Evolutionary conservation across 2,329 filamentous ascomycete species (phyloP).

Genomic region (Ophiobolus disseminans): DNA sequence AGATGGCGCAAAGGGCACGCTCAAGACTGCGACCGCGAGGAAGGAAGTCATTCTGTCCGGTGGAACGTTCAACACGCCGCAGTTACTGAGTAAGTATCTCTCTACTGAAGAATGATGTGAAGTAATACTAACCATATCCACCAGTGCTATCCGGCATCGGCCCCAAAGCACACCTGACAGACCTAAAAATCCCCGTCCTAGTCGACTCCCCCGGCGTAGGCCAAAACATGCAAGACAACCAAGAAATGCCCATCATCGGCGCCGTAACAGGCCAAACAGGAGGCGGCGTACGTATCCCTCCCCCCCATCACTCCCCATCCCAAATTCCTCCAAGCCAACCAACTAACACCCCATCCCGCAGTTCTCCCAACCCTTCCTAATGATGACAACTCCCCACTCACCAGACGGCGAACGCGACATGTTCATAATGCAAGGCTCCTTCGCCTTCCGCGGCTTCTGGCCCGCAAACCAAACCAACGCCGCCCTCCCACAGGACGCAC

Average conservation of each 20-base stretch:
- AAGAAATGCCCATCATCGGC: constrained; percentile 53
- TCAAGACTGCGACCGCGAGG: constrained; percentile 16
- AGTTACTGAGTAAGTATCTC: constrained; percentile 57
- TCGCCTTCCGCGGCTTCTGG: constrained; percentile 36
- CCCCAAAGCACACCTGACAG: constrained; percentile 58
- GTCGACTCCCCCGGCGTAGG: constrained; percentile 63
- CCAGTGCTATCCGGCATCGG: constrained; percentile 66
- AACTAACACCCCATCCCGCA: no score
- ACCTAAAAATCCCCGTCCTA: constrained; percentile 60
- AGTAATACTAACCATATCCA: not conserved
- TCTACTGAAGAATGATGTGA: not conserved
- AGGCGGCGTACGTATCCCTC: not conserved
- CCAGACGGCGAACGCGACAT: constrained; percentile 33
- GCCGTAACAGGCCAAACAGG: constrained; percentile 8
- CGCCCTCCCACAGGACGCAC: constrained; percentile 16
- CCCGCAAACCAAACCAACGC: constrained; percentile 27
- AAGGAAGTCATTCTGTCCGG: constrained; percentile 35
- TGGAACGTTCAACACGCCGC: constrained; percentile 68
- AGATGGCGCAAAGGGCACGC: constrained; percentile 35
- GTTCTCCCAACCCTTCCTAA: constrained; percentile 25
- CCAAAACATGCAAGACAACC: constrained; percentile 67
- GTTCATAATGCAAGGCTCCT: constrained; percentile 31
- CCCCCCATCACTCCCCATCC: not conserved
- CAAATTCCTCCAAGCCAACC: not conserved
- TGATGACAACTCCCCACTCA: constrained; percentile 27